Conservation (phyloP, 495 filamentous ascomycete species). For the Penicillium daleae region DNA sequence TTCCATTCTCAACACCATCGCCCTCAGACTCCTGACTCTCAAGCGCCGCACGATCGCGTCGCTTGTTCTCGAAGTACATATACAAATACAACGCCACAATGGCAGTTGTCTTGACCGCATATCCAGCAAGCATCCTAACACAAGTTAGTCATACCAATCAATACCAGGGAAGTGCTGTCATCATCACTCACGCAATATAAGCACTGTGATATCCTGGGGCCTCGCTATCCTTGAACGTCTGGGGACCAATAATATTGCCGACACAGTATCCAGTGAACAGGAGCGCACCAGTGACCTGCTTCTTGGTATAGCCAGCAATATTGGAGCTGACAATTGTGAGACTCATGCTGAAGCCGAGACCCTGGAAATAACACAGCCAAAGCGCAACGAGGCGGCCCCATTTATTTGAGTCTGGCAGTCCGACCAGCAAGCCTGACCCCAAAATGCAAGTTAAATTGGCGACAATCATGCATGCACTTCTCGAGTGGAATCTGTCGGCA, state of each 20-base stretch:
- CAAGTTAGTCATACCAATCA: neutral
- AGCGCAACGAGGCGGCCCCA: constrained; percentile 59
- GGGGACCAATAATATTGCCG: constrained; percentile 54
- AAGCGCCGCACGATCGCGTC: constrained; percentile 51
- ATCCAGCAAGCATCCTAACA: constrained; percentile 54
- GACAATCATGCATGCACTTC: constrained; percentile 38
- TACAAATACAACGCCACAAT: constrained; percentile 54
- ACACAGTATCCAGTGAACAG: constrained; percentile 49
- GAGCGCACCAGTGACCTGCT: constrained; percentile 54
- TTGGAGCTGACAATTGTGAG: constrained; percentile 51
- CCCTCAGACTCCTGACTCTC: constrained; percentile 40
- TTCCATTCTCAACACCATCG: constrained; percentile 56
- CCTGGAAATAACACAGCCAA: constrained; percentile 60
- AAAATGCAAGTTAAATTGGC: constrained; percentile 59
- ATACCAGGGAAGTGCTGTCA: neutral
- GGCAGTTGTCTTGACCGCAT: constrained; percentile 52
- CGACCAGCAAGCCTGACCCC: constrained; percentile 57
- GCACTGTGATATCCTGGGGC: constrained; percentile 56
- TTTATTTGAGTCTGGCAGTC: constrained; percentile 51
- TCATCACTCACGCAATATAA: constrained; percentile 51
- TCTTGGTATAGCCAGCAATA: constrained; percentile 61
- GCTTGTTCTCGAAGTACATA: constrained; percentile 58
- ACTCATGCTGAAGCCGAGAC: constrained; percentile 49
- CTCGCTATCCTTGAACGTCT: constrained; percentile 57
- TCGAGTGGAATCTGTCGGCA: constrained; percentile 34